Percentiles rank a stretch among this genome's conserved stretches.
Evolutionary conservation across 2,329 filamentous ascomycete genomes (phyloP).

Genomic region (Fusarium temperatum): DNA sequence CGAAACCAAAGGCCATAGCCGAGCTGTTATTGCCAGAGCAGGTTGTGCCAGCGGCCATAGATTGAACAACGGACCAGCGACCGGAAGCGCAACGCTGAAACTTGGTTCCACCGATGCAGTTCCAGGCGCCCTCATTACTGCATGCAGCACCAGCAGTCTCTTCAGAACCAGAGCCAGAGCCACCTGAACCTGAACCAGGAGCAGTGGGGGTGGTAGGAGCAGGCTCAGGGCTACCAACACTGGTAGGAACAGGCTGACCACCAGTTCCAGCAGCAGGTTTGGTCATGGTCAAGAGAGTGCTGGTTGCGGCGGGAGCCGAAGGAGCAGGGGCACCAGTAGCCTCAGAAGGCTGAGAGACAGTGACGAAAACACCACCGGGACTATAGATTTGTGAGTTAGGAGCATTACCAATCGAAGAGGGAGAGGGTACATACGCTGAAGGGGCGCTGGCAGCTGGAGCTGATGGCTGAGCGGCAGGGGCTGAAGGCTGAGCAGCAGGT

Average conservation of each 20-base stretch:
- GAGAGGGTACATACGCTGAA: constrained; percentile 40
- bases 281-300: constrained; percentile 39
- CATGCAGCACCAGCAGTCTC: constrained; percentile 56
- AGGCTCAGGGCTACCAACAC: constrained; percentile 21
- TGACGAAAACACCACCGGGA: constrained; percentile 56
- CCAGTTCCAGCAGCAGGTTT: constrained; percentile 30
- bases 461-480: constrained; percentile 20
- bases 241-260: constrained; percentile 17
- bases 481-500: neutral
- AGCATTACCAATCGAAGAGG: neutral
- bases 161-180: constrained; percentile 41
- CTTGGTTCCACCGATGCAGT: constrained; percentile 63
- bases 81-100: constrained; percentile 73
- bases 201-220: constrained; percentile 21
- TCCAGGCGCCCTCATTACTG: constrained; percentile 64
- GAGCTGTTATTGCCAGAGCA: constrained; percentile 51
- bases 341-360: constrained; percentile 41
- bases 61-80: constrained; percentile 58
- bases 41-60: constrained; percentile 63
- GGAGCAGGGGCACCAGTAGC: constrained; percentile 36
- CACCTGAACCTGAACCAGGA: constrained; percentile 35
- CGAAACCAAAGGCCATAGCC: constrained; percentile 36
- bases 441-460: constrained; percentile 34
- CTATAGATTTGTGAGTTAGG: constrained; percentile 41
- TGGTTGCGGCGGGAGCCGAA: constrained; percentile 26